Conservation (phyloP, 1,139 yeast species). For the Taiozyma sp. region DNA sequence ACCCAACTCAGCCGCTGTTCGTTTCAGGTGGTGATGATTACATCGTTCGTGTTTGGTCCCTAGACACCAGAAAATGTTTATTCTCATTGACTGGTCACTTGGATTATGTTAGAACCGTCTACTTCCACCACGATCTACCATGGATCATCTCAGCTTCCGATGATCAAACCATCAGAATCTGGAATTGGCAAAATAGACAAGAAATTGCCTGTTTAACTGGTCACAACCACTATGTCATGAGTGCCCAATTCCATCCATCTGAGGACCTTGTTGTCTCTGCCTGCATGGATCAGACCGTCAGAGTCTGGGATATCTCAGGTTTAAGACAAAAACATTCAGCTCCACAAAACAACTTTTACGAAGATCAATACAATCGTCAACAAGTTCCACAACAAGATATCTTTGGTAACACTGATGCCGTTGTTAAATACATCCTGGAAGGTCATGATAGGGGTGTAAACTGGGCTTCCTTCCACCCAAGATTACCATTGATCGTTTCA, state of each 20-base stretch:
- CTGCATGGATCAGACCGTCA: slow-evolving; percentile 95
- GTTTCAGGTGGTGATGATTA: slow-evolving; percentile 98
- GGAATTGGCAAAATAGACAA: slow-evolving; percentile 99
- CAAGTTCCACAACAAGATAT: slow-evolving; percentile 86
- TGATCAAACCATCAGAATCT: slow-evolving; percentile 96
- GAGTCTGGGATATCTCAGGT: slow-evolving; percentile 98
- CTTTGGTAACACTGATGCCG: slow-evolving; percentile 90
- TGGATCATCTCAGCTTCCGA: slow-evolving; percentile 97
- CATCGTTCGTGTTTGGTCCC: slow-evolving; percentile 93
- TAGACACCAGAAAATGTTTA: slow-evolving; percentile 84
- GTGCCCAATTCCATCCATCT: slow-evolving; percentile 95
- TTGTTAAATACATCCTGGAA: slow-evolving; percentile 92
- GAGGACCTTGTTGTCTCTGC: slow-evolving; percentile 95
- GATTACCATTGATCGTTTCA: slow-evolving; percentile 89
- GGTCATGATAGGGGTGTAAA: slow-evolving; percentile 99
- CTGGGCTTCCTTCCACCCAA: slow-evolving; percentile 98
- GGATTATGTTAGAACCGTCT: slow-evolving; percentile 93
- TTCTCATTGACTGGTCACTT: slow-evolving; percentile 91
- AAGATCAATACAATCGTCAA: slow-evolving; percentile 69
- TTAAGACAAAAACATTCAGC: slow-evolving; percentile 95
- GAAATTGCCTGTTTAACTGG: slow-evolving; percentile 97
- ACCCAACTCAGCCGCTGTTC: slow-evolving; percentile 95
- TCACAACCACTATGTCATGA: slow-evolving; percentile 97
- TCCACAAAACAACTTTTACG: slow-evolving; percentile 46
- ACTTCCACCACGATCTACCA: slow-evolving; percentile 93